Evolutionary conservation across 306 rosid genomes (phyloP).

Genomic region (Vigna trinervia): DNA sequence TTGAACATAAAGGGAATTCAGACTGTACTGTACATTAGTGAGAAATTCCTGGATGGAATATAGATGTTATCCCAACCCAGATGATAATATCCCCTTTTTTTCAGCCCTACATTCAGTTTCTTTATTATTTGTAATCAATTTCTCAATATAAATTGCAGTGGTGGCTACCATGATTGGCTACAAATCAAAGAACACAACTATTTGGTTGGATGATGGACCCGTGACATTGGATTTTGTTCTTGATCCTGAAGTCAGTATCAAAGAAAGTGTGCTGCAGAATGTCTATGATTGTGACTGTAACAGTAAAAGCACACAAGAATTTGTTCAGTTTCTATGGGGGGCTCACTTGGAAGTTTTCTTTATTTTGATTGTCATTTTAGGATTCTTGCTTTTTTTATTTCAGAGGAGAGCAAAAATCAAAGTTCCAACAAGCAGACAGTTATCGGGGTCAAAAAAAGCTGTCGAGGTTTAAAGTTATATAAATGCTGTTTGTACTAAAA

Average conservation of each 20-base stretch:
- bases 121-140: constrained; percentile 27
- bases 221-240: constrained; percentile 84
- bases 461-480: constrained; percentile 45
- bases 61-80: constrained; percentile 1
- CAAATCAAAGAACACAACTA: constrained; percentile 73
- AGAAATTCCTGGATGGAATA: constrained; percentile 11
- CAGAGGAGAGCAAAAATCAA: constrained; percentile 57
- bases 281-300: constrained; percentile 62
- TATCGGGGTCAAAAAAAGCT: constrained; percentile 55
- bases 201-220: constrained; percentile 77
- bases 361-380: constrained; percentile 58
- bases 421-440: constrained; percentile 58
- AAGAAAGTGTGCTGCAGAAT: constrained; percentile 53
- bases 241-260: constrained; percentile 58
- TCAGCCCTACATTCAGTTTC: neutral
- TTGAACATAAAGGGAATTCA: neutral
- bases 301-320: constrained; percentile 45
- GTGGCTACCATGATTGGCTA: constrained; percentile 71
- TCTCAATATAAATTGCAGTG: constrained; percentile 63
- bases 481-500: constrained; percentile 18
- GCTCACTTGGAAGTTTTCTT: constrained; percentile 60
- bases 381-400: constrained; percentile 67
- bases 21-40: neutral
- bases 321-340: constrained; percentile 56
- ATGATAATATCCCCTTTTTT: neutral